These are phyloP conservation scores for Linum lewisii DNA, from an alignment of 345 rosid genomes.

Conservation along the genomic window DNA sequence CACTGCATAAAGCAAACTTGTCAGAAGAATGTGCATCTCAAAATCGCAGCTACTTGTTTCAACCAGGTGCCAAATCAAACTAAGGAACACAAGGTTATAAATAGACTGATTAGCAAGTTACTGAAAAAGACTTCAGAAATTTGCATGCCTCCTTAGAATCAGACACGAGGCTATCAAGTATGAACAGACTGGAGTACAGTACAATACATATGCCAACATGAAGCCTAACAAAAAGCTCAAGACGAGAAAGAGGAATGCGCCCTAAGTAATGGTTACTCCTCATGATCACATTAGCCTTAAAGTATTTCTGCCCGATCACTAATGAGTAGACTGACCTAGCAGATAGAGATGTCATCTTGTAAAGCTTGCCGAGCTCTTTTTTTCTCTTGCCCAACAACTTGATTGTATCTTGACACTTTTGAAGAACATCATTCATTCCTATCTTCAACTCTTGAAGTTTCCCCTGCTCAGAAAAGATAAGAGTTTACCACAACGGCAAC, in stretches of 20 bases:
- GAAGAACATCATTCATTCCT: slow-evolving; percentile 42
- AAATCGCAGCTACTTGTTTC: background rate
- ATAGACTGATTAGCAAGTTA: background rate
- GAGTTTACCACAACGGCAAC: slow-evolving; percentile 14
- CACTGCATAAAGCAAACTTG: slow-evolving; percentile 39
- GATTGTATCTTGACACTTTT: slow-evolving; percentile 59
- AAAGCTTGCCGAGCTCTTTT: slow-evolving; percentile 29
- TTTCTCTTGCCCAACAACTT: slow-evolving; percentile 54
- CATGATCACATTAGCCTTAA: background rate
- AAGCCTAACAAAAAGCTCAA: too few species aligned
- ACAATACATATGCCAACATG: too few species aligned
- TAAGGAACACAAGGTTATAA: background rate
- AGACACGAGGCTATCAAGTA: background rate
- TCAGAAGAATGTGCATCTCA: slow-evolving; percentile 16
- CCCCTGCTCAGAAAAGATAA: slow-evolving; percentile 31
- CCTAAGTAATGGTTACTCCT: background rate
- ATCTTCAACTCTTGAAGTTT: slow-evolving; percentile 44
- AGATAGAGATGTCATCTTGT: slow-evolving; percentile 40
- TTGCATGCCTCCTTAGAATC: background rate
- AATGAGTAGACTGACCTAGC: slow-evolving; percentile 44
- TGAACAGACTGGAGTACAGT: too few species aligned
- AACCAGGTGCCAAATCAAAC: background rate
- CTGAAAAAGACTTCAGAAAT: background rate
- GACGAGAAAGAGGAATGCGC: too few species aligned
- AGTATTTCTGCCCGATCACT: background rate